Evolutionary conservation across 106 monocot genomes (phyloP).

Genomic region (Alisma plantagoaquatica): DNA sequence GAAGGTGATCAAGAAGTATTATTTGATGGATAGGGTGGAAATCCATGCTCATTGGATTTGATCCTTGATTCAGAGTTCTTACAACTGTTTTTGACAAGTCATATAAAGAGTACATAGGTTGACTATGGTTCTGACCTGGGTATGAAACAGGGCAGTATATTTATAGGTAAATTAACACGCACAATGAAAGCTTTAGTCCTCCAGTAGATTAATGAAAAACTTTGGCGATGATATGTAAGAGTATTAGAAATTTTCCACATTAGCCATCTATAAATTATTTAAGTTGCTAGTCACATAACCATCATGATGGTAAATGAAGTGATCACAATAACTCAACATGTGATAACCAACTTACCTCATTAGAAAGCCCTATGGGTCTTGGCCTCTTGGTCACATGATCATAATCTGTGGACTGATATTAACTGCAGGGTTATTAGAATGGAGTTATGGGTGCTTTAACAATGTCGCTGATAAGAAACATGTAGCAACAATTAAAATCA

Average conservation of each 20-base stretch:
- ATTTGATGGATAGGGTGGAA: conserved; percentile 28
- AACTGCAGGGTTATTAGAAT: conserved; percentile 27
- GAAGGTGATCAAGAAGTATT: conserved; percentile 22
- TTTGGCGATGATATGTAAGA: too few relatives aligned
- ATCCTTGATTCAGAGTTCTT: conserved; percentile 19
- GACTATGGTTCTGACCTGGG: conserved; percentile 25
- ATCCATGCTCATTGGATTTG: conserved; percentile 27
- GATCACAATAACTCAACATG: conserved; percentile 16
- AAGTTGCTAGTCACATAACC: too few relatives aligned
- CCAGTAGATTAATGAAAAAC: too few relatives aligned
- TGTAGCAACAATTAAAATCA: too few relatives aligned
- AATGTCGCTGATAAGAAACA: conserved; percentile 35
- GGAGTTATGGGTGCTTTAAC: conserved; percentile 61
- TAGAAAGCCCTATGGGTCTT: conserved; percentile 50
- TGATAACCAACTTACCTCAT: conserved; percentile 44
- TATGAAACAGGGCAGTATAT: conserved; percentile 44
- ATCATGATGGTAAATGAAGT: too few relatives aligned
- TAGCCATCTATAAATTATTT: too few relatives aligned
- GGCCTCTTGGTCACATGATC: conserved; percentile 55
- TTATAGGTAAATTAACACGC: conserved; percentile 56
- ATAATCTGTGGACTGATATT: conserved; percentile 63
- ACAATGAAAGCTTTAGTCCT: background rate
- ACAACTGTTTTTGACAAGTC: conserved; percentile 24
- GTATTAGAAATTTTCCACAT: too few relatives aligned
- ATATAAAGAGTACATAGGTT: conserved; percentile 8